Evolutionary conservation across 163 green algal genomes (phyloP).

Genomic region (Scenedesmus sp.): DNA sequence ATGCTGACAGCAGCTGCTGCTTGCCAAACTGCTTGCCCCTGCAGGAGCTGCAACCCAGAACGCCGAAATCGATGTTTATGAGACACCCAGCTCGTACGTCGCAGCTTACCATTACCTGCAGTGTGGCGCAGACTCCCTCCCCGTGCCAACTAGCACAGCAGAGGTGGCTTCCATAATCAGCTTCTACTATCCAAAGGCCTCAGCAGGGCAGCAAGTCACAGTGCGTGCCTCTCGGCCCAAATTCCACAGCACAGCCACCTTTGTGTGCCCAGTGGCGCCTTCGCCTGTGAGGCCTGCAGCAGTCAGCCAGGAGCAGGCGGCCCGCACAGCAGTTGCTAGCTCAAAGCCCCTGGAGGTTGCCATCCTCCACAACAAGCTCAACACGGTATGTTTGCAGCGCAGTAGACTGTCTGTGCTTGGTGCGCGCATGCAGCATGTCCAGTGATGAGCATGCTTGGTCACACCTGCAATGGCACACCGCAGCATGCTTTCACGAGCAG

Average conservation of each 20-base stretch:
- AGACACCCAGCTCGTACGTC: background rate
- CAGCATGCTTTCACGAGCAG: background rate
- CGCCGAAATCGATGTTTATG: background rate
- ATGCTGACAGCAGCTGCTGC: background rate
- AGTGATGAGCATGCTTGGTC: background rate
- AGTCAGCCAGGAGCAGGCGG: background rate
- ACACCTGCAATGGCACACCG: background rate
- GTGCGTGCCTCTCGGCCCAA: background rate
- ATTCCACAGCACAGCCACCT: background rate
- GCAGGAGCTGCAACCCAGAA: background rate
- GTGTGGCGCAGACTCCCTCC: background rate
- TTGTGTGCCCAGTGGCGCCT: background rate
- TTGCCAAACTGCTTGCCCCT: background rate
- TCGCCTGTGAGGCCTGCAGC: background rate
- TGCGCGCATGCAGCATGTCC: too few species aligned
- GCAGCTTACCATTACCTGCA: slow-evolving; percentile 4
- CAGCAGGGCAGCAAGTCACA: background rate
- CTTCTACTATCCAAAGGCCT: background rate
- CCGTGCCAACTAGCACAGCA: background rate
- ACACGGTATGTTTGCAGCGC: background rate
- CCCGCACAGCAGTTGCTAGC: background rate
- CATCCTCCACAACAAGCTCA: slow-evolving; percentile 18
- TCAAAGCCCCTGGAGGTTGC: background rate
- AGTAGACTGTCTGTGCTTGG: background rate
- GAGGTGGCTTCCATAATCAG: background rate